Percentiles rank a stretch among this genome's conserved stretches.
These are phyloP conservation scores for Ustilago crameri DNA, from an alignment of 1,284 basidiomycete genomes.

Conservation along the genomic window DNA sequence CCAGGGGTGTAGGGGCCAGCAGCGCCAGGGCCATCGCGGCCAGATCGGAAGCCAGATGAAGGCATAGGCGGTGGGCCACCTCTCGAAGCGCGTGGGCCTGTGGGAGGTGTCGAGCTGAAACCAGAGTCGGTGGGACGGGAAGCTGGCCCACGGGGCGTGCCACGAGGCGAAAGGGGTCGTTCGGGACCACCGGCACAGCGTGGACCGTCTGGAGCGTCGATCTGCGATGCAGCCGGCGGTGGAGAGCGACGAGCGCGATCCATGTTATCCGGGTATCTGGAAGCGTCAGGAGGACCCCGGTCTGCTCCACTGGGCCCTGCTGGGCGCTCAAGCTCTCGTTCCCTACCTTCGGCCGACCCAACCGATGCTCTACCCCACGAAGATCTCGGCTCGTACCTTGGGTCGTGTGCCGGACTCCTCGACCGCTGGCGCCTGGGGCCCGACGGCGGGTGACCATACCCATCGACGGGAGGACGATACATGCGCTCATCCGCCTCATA, in stretches of 20 bases:
- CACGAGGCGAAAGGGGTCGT: conserved; percentile 9
- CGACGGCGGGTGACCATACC: conserved; percentile 12
- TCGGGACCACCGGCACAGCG: conserved; percentile 5
- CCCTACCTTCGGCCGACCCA: conserved; percentile 25
- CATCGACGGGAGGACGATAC: conserved; percentile 9
- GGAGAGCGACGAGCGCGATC: conserved; percentile 10
- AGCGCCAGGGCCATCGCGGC: conserved; percentile 16
- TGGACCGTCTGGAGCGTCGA: conserved; percentile 12
- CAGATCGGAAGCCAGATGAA: conserved; percentile 16
- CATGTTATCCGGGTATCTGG: conserved; percentile 8
- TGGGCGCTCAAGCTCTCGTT: conserved; percentile 11
- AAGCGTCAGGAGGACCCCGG: conserved; percentile 4
- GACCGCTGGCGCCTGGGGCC: conserved; percentile 16
- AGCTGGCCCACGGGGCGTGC: conserved; percentile 22
- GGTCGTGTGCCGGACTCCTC: conserved; percentile 24
- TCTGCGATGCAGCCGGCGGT: conserved; percentile 8
- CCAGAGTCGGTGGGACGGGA: conserved; percentile 11
- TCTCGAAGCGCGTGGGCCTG: conserved; percentile 30
- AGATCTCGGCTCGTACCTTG: conserved; percentile 15
- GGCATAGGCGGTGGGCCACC: conserved; percentile 10
- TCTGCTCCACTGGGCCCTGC: conserved; percentile 8
- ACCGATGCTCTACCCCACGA: conserved; percentile 16
- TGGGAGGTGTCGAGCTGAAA: conserved; percentile 32
- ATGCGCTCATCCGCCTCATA: conserved; percentile 11
- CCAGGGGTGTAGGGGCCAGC: conserved; percentile 23